phyloP scores from a whole-genome alignment of 1,284 basidiomycete species.

The Quambalaria eucalypti region DNA sequence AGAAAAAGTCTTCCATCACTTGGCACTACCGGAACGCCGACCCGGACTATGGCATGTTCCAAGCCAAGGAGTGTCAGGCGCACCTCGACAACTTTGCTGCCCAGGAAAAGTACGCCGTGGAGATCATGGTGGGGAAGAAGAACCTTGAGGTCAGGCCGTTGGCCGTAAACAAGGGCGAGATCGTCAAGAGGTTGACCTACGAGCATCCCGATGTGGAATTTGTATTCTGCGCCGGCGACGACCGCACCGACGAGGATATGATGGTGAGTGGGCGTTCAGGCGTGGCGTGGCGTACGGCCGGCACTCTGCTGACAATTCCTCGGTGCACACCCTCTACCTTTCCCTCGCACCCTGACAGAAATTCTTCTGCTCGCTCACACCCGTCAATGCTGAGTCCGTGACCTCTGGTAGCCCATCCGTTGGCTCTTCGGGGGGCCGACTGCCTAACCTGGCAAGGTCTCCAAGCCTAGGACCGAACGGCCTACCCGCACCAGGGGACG shows the following conservation, averaged over 20 bases:
- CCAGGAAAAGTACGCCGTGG: slow-evolving; percentile 42
- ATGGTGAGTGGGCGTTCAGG: background rate
- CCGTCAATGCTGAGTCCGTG: background rate
- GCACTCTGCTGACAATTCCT: slow-evolving; percentile 53
- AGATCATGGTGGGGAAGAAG: slow-evolving; percentile 69
- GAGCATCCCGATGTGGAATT: slow-evolving; percentile 86
- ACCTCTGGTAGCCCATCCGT: too few species aligned
- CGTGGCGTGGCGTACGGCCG: slow-evolving; percentile 60
- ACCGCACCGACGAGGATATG: slow-evolving; percentile 63
- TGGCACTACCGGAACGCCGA: slow-evolving; percentile 94
- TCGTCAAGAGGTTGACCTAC: slow-evolving; percentile 86
- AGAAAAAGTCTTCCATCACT: slow-evolving; percentile 92
- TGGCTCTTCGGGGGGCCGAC: too few species aligned
- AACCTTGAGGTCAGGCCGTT: slow-evolving; percentile 91
- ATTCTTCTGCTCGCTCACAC: background rate
- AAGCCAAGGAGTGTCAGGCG: slow-evolving; percentile 80
- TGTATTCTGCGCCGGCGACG: slow-evolving; percentile 93
- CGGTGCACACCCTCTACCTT: too few species aligned
- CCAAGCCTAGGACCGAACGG: too few species aligned
- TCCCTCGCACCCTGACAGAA: too few species aligned
- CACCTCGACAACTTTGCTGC: slow-evolving; percentile 70
- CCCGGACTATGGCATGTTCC: slow-evolving; percentile 72
- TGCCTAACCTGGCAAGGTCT: too few species aligned
- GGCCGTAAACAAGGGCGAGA: slow-evolving; percentile 96
- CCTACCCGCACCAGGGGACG: too few species aligned